Percentiles rank a stretch among this genome's conserved stretches.
Evolutionary conservation across 768 basidiomycete species (phyloP).

Genomic region (Leccinellum albellum): DNA sequence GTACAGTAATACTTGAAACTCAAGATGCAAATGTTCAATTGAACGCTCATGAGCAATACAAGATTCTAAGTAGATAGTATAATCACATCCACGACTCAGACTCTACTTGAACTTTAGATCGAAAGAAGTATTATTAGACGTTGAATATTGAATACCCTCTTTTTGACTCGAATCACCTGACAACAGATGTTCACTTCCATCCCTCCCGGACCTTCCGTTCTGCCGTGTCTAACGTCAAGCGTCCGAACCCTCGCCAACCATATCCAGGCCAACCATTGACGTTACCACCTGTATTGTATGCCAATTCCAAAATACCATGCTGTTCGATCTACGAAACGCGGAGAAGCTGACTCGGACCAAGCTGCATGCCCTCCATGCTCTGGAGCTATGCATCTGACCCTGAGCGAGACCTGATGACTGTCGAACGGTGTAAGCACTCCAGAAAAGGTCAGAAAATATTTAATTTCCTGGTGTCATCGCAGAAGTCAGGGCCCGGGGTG

Average conservation of each 20-base stretch:
- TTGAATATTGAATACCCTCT: too few relatives aligned
- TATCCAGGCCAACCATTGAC: conserved; percentile 3
- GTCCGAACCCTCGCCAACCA: neutral
- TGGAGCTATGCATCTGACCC: neutral
- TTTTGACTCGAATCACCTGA: too few relatives aligned
- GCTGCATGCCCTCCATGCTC: conserved; percentile 1
- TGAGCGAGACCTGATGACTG: neutral
- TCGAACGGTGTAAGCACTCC: too few relatives aligned
- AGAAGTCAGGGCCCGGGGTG: too few relatives aligned
- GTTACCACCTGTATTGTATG: neutral
- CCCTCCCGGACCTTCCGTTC: neutral
- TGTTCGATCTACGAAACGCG: neutral
- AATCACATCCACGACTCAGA: too few relatives aligned
- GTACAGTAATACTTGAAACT: too few relatives aligned
- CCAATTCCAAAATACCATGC: conserved; percentile 16
- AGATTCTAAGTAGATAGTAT: too few relatives aligned
- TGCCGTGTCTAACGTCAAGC: neutral
- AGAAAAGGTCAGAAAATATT: neutral
- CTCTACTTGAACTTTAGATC: too few relatives aligned
- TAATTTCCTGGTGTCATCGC: neutral
- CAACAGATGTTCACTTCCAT: neutral
- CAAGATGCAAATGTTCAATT: too few relatives aligned
- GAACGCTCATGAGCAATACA: too few relatives aligned
- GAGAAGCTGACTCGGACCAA: neutral
- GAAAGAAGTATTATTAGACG: too few relatives aligned